phyloP scores from a whole-genome alignment of 345 rosid genomes.

The Pistacia atlantica region DNA sequence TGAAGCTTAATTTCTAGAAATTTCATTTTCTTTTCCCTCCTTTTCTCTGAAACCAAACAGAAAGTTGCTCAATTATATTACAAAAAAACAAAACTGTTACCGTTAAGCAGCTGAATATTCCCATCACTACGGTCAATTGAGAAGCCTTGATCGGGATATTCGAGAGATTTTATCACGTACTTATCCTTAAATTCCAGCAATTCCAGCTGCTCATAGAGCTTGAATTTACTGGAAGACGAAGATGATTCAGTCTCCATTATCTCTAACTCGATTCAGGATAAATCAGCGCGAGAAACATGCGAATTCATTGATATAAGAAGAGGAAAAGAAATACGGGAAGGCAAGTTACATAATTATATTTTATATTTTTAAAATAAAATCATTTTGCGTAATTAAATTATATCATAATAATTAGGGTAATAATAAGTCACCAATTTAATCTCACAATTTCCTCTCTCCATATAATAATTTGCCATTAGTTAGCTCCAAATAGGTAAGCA shows the following conservation, averaged over 20 bases:
- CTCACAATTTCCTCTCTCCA: too few species aligned
- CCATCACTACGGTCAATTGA: slow-evolving; percentile 72
- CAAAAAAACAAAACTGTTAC: slow-evolving; percentile 32
- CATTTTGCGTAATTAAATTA: too few species aligned
- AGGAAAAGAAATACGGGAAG: background rate
- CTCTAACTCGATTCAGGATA: background rate
- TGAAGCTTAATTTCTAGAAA: background rate
- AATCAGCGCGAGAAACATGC: background rate
- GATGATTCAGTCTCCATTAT: slow-evolving; percentile 47
- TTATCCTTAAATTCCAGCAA: slow-evolving; percentile 75
- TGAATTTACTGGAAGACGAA: slow-evolving; percentile 52
- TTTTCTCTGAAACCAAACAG: background rate
- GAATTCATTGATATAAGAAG: background rate
- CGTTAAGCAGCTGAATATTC: slow-evolving; percentile 50
- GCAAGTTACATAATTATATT: background rate
- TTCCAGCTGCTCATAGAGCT: slow-evolving; percentile 64
- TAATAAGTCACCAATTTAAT: too few species aligned
- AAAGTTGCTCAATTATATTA: background rate
- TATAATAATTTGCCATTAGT: too few species aligned
- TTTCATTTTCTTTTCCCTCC: background rate
- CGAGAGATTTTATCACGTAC: slow-evolving; percentile 67
- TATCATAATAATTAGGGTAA: too few species aligned
- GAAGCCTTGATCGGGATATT: slow-evolving; percentile 68
- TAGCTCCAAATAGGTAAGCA: too few species aligned
- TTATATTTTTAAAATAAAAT: background rate